Base-by-base conservation (phyloP, 2,329 filamentous ascomycete species). In the Talaromyces sp. region DNA sequence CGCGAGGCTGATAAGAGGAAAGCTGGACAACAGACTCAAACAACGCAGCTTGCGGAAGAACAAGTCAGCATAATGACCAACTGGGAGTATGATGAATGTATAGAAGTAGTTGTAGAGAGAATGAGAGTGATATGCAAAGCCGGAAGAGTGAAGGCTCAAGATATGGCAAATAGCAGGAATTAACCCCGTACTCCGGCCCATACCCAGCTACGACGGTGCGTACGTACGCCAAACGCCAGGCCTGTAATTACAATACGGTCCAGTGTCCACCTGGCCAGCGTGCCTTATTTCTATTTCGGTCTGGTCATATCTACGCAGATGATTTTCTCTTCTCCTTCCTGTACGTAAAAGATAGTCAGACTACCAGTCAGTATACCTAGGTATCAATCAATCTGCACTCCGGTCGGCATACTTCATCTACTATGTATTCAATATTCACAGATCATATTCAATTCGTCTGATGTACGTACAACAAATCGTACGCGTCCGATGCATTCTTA, bases 241-340 rank as follows among this genome's bases (percentile, higher is more conserved):
- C n/a, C 11, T 19, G 53, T 56, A 56, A 56, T 56, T 56, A 56
- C 53, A 36, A 25, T 36, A 34, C 31, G 29, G n/a, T 56, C 51
- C 22, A 49, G 22, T 1, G 2, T 8, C 34, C 17, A 19, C 5
- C 17, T 17, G 27, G 45, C 19, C n/a, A 43, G 40, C 45, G 45
- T 47, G 19, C 45, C 49, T 15, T 27, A 51, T 27, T 27, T 51
- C 22, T 15, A 27, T 19, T 45, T 22, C 43, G n/a, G 40, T 45
- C 43, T 22, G 38, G 8, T 27, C 22, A 17, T 51, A 51, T 51
- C 47, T 43, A 40, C 38, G 38, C 38, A 34, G 38, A n/a, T 43
- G 4, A 5, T 25, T 11, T 47, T 25, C 11, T 51, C n/a, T 51
- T 17, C 15, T 17, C 13, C 10, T 13, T 22, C 43, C 3, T 22